A percentile compares a stretch with the other conserved stretches of the same genome.
Conservation (phyloP, 2,329 filamentous ascomycete genomes). For the Fusarium neocosmosporiellum region DNA sequence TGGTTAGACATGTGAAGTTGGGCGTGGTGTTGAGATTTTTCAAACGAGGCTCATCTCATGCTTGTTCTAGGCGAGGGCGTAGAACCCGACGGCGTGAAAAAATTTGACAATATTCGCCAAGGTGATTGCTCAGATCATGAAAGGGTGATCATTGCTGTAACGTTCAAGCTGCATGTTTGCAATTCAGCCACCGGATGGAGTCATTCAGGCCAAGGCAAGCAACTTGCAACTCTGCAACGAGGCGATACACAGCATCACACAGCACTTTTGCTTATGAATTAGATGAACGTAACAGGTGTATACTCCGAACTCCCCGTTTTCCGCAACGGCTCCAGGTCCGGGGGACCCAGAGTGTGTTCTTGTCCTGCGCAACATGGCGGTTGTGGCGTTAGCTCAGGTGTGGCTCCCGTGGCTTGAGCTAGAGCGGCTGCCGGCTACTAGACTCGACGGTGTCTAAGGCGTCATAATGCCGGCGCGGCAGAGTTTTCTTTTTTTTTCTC, state of each 20-base stretch:
- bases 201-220: background rate
- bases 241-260: background rate
- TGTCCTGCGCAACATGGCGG: background rate
- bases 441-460: background rate
- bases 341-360: background rate
- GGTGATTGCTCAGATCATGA: conserved; percentile 9
- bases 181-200: conserved; percentile 20
- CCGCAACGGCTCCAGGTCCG: background rate
- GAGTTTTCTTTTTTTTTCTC: background rate
- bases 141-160: background rate
- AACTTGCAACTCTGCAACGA: background rate
- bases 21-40: conserved; percentile 3
- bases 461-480: background rate
- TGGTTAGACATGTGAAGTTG: background rate
- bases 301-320: background rate
- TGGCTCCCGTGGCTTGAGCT: background rate
- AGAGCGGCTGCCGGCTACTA: background rate
- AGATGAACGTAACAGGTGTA: background rate
- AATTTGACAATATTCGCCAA: conserved; percentile 1
- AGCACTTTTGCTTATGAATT: background rate
- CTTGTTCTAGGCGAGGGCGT: background rate
- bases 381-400: conserved; percentile 22
- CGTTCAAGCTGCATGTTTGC: background rate
- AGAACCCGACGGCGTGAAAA: background rate
- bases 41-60: background rate